Base-by-base conservation (phyloP, 805 yeast genomes). In the Myxozyma neglecta region DNA sequence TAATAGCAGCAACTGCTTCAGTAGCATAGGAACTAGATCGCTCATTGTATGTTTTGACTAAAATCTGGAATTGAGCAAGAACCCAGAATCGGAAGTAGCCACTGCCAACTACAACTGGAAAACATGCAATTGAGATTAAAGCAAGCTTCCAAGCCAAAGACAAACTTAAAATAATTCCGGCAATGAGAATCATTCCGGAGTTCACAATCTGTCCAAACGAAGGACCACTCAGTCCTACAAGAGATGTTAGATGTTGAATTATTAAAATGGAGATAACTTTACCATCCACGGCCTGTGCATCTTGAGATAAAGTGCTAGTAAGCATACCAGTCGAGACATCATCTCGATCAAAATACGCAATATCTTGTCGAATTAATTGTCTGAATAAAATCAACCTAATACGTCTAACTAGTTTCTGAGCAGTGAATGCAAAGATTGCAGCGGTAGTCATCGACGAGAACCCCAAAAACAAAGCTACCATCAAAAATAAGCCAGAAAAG, bases 91-190 rank as follows among this genome's bases (percentile, higher is more conserved):
- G 72, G 60, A 73, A 46, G 68, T 75, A 78, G 6, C 80, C 80
- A 47, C 75, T 72, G 4, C 76, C 77, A 64, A 77, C 70, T 18
- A 77, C 63, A 13, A 61, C 18, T 9, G 66, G 66, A 18, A 78
- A 65, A 40, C 74, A 70, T 3, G 79, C 75, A n/a, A 72, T 65
- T 34, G 77, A 75, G 8, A 77, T 80, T 2, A 77, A 66, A 6
- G 77, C 80, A 6, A 77, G 69, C 18, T 76, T 62, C 79, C 79
- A 76, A 47, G 71, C 72, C 62, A 74, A 71, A 6, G 74, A 71
- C 56, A 76, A 69, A 24, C 77, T 76, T 14, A 77, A 69, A 39
- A 75, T 72, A n/a, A 77, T 64, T 53, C 79, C 77, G 43, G 74
- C 77, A 9, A 78, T 72, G 7, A 79, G 72, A 14, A 71, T 64